Evolutionary conservation across 108 stramenopile genomes (phyloP), one percentile per base, ranked within the genome.

Genomic region (Stephanodiscus triporus): DNA sequence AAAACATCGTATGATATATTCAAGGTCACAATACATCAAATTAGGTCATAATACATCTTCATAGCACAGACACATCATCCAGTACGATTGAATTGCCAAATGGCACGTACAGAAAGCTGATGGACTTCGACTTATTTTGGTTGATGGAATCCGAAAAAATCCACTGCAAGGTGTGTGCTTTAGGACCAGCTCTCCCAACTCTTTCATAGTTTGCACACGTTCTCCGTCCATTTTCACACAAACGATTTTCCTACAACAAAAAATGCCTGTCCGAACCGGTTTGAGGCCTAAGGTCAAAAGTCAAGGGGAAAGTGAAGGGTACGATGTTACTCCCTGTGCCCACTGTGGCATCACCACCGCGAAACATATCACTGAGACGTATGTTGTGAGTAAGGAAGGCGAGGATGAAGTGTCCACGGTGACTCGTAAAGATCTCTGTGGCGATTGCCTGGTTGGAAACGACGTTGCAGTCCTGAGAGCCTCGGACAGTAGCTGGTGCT

Each of bases 311-410:
- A n/a, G 40, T 3, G 32, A 53, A 19, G 54, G 24, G 38, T 72
- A 32, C 0, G 30, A 22, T 0, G n/a, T n/a, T n/a, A 59, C 32
- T 59, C 4, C 30, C 32, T 61, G 71, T 26, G 60, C 19, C 0
- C 13, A 53, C 29, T 72, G 71, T 32, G 71, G 71, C 9, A 19
- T 57, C 23, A 11, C 34, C 43, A 43, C 17, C 20, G 30, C 55
- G 3, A 36, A 58, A 13, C 57, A 47, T 14, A 24, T 75, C 43
- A 65, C 61, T 26, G 74, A 85, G 34, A 77, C 71, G 5, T 64
- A 73, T 29, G 40, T 80, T 13, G 34, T 77, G 32, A 67, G 26
- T 45, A 69, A 54, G 36, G 55, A 63, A 10, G 64, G 68, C 34
- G 53, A 57, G 3, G 76, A 61, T 20, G 68, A 74, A 54, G 32